Evolutionary conservation across 1,284 basidiomycete genomes (phyloP), one percentile per base, ranked within the genome.

Genomic region (Apiotrichum mycotoxinovorans): DNA sequence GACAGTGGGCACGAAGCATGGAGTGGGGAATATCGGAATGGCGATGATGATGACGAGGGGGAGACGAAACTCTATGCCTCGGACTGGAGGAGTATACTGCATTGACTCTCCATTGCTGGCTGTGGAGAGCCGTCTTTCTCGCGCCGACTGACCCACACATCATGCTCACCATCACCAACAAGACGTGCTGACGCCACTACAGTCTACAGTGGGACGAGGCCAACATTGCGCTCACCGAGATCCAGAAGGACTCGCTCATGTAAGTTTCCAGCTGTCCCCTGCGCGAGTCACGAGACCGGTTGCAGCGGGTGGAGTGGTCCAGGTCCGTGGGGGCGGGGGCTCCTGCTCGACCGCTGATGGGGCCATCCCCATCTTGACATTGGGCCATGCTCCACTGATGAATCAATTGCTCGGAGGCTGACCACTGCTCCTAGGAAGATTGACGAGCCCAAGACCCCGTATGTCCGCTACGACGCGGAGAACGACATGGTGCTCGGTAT

Each of bases 391-490:
- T n/a, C n/a, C n/a, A n/a, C n/a, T n/a, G n/a, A n/a, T n/a, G n/a
- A n/a, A n/a, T n/a, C n/a, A n/a, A n/a, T n/a, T n/a, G n/a, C n/a
- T n/a, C n/a, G n/a, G n/a, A n/a, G n/a, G n/a, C n/a, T n/a, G n/a
- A n/a, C n/a, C n/a, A n/a, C n/a, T n/a, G n/a, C n/a, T n/a, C n/a
- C 9, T 46, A 77, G 75, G 75, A 95, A 93, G 84, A 95, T 95
- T 71, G 91, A 89, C 4, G 91, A 95, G 72, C 91, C 91, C 51
- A 95, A 95, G 83, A 95, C 91, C n/a, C 91, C 91, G 0, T 95
- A 88, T 76, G 91, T 95, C 52, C 82, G 89, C 61, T 92, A 93
- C 75, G 89, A 93, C 67, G 83, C 89, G 0, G 86, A 88, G 74
- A 88, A 87, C 42, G 91, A 93, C 72, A 83, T 84, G 55, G 79